These are phyloP conservation scores for Strobilomyces echinocephalus DNA, from an alignment of 768 basidiomycete species.

Conservation along the genomic window DNA sequence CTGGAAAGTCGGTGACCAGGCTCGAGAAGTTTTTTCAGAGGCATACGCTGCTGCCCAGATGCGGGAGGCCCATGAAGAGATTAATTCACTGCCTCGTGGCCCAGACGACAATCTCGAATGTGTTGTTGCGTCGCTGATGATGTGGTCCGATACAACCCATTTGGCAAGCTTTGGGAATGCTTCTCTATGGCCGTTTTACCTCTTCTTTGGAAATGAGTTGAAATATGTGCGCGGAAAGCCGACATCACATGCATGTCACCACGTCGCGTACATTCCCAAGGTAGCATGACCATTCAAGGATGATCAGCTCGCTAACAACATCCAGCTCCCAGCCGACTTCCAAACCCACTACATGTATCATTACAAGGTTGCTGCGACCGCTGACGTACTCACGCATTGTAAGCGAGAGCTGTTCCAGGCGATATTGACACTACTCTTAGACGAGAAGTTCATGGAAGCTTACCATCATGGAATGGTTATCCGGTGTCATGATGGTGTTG, in stretches of 20 bases:
- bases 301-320: no score
- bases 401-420: conserved; percentile 18
- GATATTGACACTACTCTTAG: conserved; percentile 7
- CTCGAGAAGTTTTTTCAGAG: not conserved
- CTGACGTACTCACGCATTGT: conserved; percentile 7
- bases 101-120: not conserved
- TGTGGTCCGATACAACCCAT: not conserved
- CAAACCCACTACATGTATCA: not conserved
- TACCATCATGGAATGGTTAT: conserved; percentile 17
- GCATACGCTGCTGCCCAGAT: not conserved
- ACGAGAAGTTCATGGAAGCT: conserved; percentile 11
- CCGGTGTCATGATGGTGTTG: conserved; percentile 11
- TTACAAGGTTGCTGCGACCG: not conserved
- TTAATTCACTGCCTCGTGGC: not conserved
- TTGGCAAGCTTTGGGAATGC: not conserved
- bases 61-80: not conserved
- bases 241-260: not conserved
- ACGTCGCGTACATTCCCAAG: not conserved
- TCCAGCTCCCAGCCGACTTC: no score
- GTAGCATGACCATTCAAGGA: not conserved
- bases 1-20: not conserved
- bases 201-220: not conserved
- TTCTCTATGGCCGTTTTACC: not conserved
- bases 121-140: not conserved
- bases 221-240: not conserved